phyloP scores from a whole-genome alignment of 2,329 filamentous ascomycete genomes.

The Penicillium sp. region DNA sequence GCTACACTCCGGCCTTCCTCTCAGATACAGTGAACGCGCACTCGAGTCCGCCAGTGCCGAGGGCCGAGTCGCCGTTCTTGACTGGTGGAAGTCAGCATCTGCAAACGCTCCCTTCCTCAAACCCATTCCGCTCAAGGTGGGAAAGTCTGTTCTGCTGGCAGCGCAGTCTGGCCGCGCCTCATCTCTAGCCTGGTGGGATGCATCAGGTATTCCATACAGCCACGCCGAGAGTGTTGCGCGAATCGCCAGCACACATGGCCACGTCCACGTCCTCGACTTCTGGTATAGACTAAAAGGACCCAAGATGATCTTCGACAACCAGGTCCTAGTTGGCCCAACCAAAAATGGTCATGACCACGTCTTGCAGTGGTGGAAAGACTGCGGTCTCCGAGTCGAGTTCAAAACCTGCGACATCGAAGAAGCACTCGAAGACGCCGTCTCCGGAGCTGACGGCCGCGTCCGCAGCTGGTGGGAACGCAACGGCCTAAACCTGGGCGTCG shows the following conservation, averaged over 20 bases:
- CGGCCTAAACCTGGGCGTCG: conserved; percentile 75
- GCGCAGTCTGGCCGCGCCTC: conserved; percentile 77
- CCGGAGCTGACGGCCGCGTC: conserved; percentile 68
- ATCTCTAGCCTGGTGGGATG: conserved; percentile 84
- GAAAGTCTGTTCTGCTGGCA: conserved; percentile 78
- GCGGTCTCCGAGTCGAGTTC: conserved; percentile 76
- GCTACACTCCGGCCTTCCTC: conserved; percentile 73
- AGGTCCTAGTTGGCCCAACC: conserved; percentile 81
- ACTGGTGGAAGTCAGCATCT: conserved; percentile 85
- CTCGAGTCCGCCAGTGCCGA: conserved; percentile 84
- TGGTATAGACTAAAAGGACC: conserved; percentile 75
- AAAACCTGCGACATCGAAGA: conserved; percentile 96
- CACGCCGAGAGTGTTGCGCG: conserved; percentile 81
- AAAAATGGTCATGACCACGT: conserved; percentile 81
- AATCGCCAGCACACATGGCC: conserved; percentile 79
- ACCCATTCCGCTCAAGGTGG: conserved; percentile 67
- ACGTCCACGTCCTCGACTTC: conserved; percentile 77
- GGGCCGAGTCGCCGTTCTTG: conserved; percentile 79
- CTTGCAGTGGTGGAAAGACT: conserved; percentile 85
- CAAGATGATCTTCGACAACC: conserved; percentile 76
- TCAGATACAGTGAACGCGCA: conserved; percentile 83
- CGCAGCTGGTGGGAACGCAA: conserved; percentile 85
- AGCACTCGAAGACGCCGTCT: conserved; percentile 80
- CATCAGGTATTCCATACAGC: conserved; percentile 72
- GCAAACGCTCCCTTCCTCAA: conserved; percentile 55